Conservation (phyloP, 2,329 filamentous ascomycete genomes). For the Conoideocrella luteorostrata region DNA sequence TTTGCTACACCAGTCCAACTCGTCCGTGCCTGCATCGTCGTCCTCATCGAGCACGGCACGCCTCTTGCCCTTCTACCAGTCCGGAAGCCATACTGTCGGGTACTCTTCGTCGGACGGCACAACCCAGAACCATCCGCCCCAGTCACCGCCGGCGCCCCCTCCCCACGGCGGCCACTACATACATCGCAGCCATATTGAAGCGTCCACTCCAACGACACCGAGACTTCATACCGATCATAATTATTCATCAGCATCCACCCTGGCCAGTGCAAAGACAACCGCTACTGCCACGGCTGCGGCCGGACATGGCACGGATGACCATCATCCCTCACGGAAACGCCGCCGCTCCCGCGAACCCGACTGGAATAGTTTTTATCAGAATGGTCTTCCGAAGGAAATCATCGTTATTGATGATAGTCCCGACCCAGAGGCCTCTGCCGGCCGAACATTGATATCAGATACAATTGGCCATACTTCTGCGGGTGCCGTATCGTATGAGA, state of each 20-base stretch:
- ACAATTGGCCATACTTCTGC: conserved; percentile 23
- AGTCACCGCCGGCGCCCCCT: conserved; percentile 24
- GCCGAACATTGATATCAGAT: conserved; percentile 27
- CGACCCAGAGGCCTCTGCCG: conserved; percentile 42
- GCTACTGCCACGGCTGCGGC: conserved; percentile 22
- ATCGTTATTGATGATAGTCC: conserved; percentile 78
- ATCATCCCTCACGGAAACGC: conserved; percentile 39
- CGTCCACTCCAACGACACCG: conserved; percentile 16
- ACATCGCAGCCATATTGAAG: conserved; percentile 14
- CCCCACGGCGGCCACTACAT: conserved; percentile 21
- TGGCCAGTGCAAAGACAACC: conserved; percentile 12
- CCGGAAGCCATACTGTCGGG: conserved; percentile 16
- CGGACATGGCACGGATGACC: too few species aligned
- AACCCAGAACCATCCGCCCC: conserved; percentile 17
- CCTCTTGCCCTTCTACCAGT: conserved; percentile 21
- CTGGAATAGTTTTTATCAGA: conserved; percentile 77
- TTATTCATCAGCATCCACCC: conserved; percentile 16
- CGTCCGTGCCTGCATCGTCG: conserved; percentile 16
- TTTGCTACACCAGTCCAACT: conserved; percentile 18
- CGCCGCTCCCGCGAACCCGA: conserved; percentile 60
- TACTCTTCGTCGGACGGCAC: conserved; percentile 28
- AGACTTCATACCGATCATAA: conserved; percentile 12
- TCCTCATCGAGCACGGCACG: conserved; percentile 19
- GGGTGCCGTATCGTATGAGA: conserved; percentile 18
- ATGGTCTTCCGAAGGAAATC: conserved; percentile 76